Evolutionary conservation across 441 rosid species (phyloP), one percentile per base, ranked within the genome.

Genomic region (Pelargonium myrrhifolium): DNA sequence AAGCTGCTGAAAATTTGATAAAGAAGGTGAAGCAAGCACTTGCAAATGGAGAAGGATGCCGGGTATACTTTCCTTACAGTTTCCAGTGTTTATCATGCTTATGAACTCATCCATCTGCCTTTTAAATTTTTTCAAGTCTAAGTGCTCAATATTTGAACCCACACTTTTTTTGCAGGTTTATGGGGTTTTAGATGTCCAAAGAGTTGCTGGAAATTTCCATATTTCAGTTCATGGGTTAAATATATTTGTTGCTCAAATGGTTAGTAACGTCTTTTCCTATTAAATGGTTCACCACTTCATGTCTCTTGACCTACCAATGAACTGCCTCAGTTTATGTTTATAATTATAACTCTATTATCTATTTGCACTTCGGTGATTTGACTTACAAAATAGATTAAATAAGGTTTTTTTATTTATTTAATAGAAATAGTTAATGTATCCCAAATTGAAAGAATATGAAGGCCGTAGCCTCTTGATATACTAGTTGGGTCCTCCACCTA

Each of bases 121-220:
- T 49, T 65, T 31, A 56, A 61, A 68, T 67, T 1, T 47, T 56
- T 12, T 35, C 17, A 47, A 14, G 35, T 59, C 49, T 40, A 66
- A n/a, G 62, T 55, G 64, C 20, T 62, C 58, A 73, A 20, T 75
- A 68, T 28, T 20, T 64, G 62, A 66, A 59, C 49, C 65, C 55
- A 49, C 70, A 12, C 35, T 60, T 76, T 72, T 62, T 45, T 80
- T n/a, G 74, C 83, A 92, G 98, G 96, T 94, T 63, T 89, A 88
- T 73, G 99, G 99, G 65, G 84, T 85, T 74, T 75, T 94, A 64
- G 98, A 94, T 82, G 98, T 92, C 67, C 99, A 94, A 82, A 84
- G 98, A 65, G 99, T 94, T 77, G 97, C 99, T 72, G 99, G 98
- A 76, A 94, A 94, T 81, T 94, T 94, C 79, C 99, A 94, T 77